These are phyloP conservation scores for Pseudohyphozyma bogoriensis DNA, from an alignment of 768 basidiomycete genomes.

Conservation along the genomic window DNA sequence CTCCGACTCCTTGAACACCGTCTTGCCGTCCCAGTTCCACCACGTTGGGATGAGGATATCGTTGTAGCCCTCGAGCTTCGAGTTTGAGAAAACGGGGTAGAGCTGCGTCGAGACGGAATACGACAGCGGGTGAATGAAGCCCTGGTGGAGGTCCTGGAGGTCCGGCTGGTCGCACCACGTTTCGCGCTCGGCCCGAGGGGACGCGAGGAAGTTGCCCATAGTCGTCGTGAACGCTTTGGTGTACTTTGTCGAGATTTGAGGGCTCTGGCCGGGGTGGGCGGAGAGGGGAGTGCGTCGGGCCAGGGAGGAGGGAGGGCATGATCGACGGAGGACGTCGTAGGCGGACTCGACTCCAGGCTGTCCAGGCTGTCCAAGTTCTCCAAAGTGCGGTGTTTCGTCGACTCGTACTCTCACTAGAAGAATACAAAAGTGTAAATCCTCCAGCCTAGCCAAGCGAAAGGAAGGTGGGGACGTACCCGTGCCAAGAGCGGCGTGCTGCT, in stretches of 20 bases:
- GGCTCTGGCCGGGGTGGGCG: neutral
- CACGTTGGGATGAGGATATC: slow-evolving; percentile 14
- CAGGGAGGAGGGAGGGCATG: neutral
- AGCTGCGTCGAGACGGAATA: neutral
- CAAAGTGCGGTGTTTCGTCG: neutral
- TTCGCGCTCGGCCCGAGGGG: neutral
- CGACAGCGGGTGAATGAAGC: slow-evolving; percentile 4
- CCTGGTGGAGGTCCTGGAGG: slow-evolving; percentile 8
- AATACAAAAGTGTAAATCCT: too few relatives aligned
- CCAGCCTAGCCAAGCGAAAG: neutral
- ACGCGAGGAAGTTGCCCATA: slow-evolving; percentile 1
- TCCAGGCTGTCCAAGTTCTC: neutral
- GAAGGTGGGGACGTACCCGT: neutral
- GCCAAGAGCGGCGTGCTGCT: neutral
- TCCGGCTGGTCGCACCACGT: slow-evolving; percentile 21
- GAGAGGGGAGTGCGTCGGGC: neutral
- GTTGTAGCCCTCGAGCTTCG: slow-evolving; percentile 3
- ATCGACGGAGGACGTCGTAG: neutral
- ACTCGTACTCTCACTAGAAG: neutral
- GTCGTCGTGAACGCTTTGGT: slow-evolving; percentile 4
- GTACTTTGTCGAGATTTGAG: neutral
- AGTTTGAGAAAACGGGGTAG: slow-evolving; percentile 7
- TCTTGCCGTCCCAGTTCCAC: slow-evolving; percentile 6
- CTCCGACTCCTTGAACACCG: neutral
- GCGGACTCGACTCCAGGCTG: neutral